A percentile compares a stretch with the other conserved stretches of the same genome.
These are phyloP conservation scores for Trichosporon coremiiforme DNA, from an alignment of 1,284 basidiomycete species.

Conservation along the genomic window DNA sequence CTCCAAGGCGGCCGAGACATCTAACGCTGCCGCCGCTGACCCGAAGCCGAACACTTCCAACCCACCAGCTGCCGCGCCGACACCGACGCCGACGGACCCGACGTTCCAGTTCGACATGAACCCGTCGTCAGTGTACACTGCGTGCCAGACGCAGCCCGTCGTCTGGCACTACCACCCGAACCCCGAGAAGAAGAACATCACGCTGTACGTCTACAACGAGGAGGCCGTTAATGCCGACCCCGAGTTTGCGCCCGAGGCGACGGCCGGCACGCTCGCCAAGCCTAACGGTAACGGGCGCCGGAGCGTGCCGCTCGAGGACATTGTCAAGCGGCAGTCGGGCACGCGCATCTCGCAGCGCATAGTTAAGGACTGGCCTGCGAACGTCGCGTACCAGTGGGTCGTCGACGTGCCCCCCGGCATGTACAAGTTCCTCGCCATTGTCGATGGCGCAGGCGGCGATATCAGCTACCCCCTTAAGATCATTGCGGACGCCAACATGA, in stretches of 20 bases:
- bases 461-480: background rate
- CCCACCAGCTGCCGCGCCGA: background rate
- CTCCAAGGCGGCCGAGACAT: background rate
- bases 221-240: background rate
- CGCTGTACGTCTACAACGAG: slow-evolving; percentile 3
- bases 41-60: background rate
- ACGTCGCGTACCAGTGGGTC: slow-evolving; percentile 32
- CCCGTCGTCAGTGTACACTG: slow-evolving; percentile 4
- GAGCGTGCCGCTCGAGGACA: background rate
- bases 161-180: slow-evolving; percentile 4
- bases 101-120: slow-evolving; percentile 12
- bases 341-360: slow-evolving; percentile 20
- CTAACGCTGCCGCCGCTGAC: background rate
- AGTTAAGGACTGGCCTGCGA: slow-evolving; percentile 32
- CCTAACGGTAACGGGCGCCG: background rate
- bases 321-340: slow-evolving; percentile 4
- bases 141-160: slow-evolving; percentile 8
- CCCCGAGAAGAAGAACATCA: background rate
- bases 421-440: slow-evolving; percentile 41
- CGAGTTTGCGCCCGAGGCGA: background rate
- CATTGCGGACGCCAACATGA: slow-evolving; percentile 16
- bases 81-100: background rate
- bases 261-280: background rate
- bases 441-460: slow-evolving; percentile 29
- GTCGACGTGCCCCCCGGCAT: slow-evolving; percentile 41